These are phyloP conservation scores for Pleurotus citrinopileatus DNA, from an alignment of 768 basidiomycete species.

Conservation along the genomic window DNA sequence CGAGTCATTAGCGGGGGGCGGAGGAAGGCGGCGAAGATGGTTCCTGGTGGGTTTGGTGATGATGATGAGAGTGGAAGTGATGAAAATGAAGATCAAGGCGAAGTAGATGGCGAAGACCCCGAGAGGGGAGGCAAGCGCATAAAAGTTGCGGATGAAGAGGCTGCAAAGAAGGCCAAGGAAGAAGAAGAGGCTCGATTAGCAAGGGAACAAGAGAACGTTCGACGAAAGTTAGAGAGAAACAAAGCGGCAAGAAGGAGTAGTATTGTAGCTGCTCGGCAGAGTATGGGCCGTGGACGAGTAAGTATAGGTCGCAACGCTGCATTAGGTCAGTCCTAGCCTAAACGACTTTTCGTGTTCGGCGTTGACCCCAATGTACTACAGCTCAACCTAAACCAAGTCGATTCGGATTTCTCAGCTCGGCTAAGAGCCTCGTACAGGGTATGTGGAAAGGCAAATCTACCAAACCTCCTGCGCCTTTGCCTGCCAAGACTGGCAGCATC, in stretches of 20 bases:
- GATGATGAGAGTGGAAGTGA: conserved; percentile 31
- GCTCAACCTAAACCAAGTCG: conserved; percentile 47
- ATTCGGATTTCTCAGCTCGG: conserved; percentile 69
- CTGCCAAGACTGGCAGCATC: neutral
- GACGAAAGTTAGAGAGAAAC: conserved; percentile 62
- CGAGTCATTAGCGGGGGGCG: conserved; percentile 47
- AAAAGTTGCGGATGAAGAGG: conserved; percentile 28
- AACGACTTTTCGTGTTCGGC: conserved; percentile 7
- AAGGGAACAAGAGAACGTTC: conserved; percentile 54
- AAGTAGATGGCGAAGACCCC: conserved; percentile 28
- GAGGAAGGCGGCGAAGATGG: conserved; percentile 30
- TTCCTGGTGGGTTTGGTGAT: conserved; percentile 60
- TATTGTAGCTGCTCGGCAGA: conserved; percentile 42
- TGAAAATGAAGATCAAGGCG: conserved; percentile 39
- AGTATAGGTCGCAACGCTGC: conserved; percentile 28
- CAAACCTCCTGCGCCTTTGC: conserved; percentile 13
- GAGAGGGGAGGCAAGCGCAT: conserved; percentile 23
- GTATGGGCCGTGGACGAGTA: conserved; percentile 34
- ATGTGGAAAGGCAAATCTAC: conserved; percentile 63
- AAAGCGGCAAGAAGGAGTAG: conserved; percentile 72
- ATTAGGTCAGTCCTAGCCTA: conserved; percentile 18
- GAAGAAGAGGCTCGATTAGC: conserved; percentile 45
- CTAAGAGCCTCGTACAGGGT: conserved; percentile 68
- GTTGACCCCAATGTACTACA: conserved; percentile 12
- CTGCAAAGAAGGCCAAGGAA: conserved; percentile 39